These are phyloP conservation scores for Aspergillus quadrilineatus DNA, from an alignment of 2,329 filamentous ascomycete genomes.

Conservation along the genomic window DNA sequence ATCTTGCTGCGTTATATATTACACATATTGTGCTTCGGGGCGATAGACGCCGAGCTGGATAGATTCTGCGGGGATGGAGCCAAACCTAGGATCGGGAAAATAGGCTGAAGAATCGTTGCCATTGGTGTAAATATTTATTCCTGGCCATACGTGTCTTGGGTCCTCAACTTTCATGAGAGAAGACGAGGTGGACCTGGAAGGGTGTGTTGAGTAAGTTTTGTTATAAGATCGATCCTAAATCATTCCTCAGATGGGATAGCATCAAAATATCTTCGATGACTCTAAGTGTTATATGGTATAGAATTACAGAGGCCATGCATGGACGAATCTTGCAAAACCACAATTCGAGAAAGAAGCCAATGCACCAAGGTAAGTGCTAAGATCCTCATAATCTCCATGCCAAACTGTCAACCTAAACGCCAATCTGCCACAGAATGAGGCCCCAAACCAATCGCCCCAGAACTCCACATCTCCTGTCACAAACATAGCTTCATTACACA, in stretches of 20 bases:
- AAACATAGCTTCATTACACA: slow-evolving; percentile 26
- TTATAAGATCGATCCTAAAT: too few species aligned
- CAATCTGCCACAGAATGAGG: slow-evolving; percentile 1
- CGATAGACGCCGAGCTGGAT: slow-evolving; percentile 15
- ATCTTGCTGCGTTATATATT: not conserved
- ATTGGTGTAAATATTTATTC: slow-evolving; percentile 24
- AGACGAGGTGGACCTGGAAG: too few species aligned
- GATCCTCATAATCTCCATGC: not conserved
- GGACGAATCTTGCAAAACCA: too few species aligned
- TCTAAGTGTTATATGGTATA: slow-evolving; percentile 1
- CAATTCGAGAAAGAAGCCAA: not conserved
- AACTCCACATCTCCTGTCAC: slow-evolving; percentile 13
- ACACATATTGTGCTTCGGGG: slow-evolving; percentile 7
- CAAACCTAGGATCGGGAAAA: not conserved
- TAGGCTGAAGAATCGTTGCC: slow-evolving; percentile 2
- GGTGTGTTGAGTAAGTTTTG: too few species aligned
- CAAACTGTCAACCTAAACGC: slow-evolving; percentile 8
- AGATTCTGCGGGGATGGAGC: not conserved
- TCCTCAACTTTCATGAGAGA: too few species aligned
- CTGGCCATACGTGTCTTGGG: not conserved
- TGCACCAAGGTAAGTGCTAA: not conserved
- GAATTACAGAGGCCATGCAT: not conserved
- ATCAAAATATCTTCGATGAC: not conserved
- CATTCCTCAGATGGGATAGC: too few species aligned
- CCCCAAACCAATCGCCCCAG: not conserved